phyloP scores from a whole-genome alignment of 345 rosid species.

The Heritiera fomes region DNA sequence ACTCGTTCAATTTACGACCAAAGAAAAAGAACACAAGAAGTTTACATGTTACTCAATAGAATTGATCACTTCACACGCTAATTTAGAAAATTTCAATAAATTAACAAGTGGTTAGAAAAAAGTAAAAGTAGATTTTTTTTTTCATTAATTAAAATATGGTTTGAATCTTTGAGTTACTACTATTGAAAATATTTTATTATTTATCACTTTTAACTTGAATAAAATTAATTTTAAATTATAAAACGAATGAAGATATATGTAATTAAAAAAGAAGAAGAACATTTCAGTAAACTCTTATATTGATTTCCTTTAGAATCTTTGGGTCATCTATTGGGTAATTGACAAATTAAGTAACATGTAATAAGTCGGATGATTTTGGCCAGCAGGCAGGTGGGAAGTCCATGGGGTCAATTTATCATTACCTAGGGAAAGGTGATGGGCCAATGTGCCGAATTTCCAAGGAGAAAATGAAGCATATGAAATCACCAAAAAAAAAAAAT shows the following conservation, averaged over 20 bases:
- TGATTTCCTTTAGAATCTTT: neutral
- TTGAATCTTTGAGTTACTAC: no score
- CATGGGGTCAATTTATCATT: slow-evolving; percentile 4
- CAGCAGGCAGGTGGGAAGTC: neutral
- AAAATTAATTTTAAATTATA: no score
- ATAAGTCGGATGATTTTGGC: neutral
- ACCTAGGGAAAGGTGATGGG: slow-evolving; percentile 11
- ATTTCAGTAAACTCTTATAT: neutral
- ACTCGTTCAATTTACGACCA: no score
- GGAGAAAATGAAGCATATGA: slow-evolving; percentile 3
- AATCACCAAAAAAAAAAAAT: no score
- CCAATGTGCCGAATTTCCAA: slow-evolving; percentile 2
- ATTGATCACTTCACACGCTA: neutral
- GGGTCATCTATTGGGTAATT: neutral
- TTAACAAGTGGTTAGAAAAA: no score
- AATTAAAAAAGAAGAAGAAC: no score
- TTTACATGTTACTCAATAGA: neutral
- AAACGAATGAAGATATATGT: no score
- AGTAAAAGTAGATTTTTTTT: no score
- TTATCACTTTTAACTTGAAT: no score
- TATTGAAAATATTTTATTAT: no score
- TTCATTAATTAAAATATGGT: no score
- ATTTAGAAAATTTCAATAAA: neutral
- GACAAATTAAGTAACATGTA: neutral
- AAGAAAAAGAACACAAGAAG: no score